These are phyloP conservation scores for Crithidia mellificae DNA, from an alignment of 208 protist genomes.

Conservation along the genomic window DNA sequence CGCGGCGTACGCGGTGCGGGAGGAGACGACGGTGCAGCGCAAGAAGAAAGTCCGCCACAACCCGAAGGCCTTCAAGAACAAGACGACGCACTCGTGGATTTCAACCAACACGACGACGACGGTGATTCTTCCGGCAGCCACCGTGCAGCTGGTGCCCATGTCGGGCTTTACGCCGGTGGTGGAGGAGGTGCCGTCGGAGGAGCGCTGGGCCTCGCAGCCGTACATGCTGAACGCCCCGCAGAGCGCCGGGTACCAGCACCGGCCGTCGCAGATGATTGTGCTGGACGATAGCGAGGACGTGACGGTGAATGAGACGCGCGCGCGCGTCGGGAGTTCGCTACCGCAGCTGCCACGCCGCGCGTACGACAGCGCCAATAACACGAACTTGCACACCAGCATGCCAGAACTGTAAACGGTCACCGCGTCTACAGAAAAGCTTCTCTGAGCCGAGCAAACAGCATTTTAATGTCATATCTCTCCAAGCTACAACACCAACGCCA, in stretches of 20 bases:
- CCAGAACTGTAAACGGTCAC: constrained; percentile 13
- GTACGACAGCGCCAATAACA: background rate
- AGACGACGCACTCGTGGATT: constrained; percentile 51
- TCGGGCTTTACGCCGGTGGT: constrained; percentile 6
- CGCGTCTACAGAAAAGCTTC: background rate
- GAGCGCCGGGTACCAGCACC: constrained; percentile 11
- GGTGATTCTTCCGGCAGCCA: constrained; percentile 47
- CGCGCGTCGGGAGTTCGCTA: constrained; percentile 5
- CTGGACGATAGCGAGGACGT: constrained; percentile 26
- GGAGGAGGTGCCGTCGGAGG: constrained; percentile 1
- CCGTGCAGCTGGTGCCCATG: constrained; percentile 28
- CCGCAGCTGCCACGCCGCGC: constrained; percentile 12
- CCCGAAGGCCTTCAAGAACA: constrained; percentile 37
- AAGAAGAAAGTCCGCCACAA: constrained; percentile 8
- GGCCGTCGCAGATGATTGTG: constrained; percentile 25
- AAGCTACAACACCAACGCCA: too few species aligned
- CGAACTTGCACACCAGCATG: constrained; percentile 6
- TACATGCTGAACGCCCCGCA: constrained; percentile 7
- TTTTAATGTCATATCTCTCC: too few species aligned
- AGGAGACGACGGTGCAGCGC: background rate
- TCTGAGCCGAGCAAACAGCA: too few species aligned
- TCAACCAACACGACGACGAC: constrained; percentile 58
- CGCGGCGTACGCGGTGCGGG: background rate
- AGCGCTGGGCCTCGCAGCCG: constrained; percentile 18
- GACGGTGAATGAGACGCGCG: constrained; percentile 2